A percentile compares a stretch with the other conserved stretches of the same genome.
Conservation (phyloP, 805 yeast genomes). For the Saccharomycopsis fibuligera region DNA sequence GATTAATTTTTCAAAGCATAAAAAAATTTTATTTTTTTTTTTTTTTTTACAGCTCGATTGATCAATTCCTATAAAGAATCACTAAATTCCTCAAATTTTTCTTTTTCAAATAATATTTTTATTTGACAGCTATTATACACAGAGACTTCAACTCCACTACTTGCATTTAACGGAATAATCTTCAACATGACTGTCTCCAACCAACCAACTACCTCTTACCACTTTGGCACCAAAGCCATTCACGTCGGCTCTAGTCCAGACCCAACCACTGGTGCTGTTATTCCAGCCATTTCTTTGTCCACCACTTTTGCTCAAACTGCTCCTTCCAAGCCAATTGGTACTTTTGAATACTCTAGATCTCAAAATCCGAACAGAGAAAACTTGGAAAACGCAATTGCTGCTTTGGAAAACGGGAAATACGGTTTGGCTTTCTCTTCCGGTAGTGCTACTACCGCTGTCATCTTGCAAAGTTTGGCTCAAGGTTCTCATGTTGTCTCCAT, state of each 20-base stretch:
- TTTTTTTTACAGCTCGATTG: too few relatives aligned
- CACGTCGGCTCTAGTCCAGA: conserved; percentile 76
- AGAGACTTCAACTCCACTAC: too few relatives aligned
- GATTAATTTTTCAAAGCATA: too few relatives aligned
- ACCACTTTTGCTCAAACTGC: conserved; percentile 79
- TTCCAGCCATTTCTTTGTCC: conserved; percentile 74
- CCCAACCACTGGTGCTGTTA: conserved; percentile 77
- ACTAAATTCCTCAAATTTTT: too few relatives aligned
- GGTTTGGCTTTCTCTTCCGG: conserved; percentile 83
- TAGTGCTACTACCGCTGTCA: conserved; percentile 73
- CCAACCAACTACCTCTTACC: conserved; percentile 21
- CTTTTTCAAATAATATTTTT: too few relatives aligned
- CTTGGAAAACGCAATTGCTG: conserved; percentile 72
- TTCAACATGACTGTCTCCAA: background rate
- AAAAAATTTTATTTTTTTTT: too few relatives aligned
- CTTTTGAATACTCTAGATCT: conserved; percentile 78
- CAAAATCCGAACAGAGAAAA: conserved; percentile 82
- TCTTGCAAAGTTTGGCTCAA: conserved; percentile 65
- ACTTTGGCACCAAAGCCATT: conserved; percentile 76
- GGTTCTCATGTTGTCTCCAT: conserved; percentile 71
- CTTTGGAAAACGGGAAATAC: conserved; percentile 68
- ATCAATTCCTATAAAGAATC: too few relatives aligned
- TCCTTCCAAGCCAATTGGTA: conserved; percentile 73
- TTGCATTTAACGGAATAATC: too few relatives aligned
- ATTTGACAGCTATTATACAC: background rate